These are phyloP conservation scores for Hypoxylon sp. DNA, from an alignment of 2,329 filamentous ascomycete genomes.

Conservation along the genomic window DNA sequence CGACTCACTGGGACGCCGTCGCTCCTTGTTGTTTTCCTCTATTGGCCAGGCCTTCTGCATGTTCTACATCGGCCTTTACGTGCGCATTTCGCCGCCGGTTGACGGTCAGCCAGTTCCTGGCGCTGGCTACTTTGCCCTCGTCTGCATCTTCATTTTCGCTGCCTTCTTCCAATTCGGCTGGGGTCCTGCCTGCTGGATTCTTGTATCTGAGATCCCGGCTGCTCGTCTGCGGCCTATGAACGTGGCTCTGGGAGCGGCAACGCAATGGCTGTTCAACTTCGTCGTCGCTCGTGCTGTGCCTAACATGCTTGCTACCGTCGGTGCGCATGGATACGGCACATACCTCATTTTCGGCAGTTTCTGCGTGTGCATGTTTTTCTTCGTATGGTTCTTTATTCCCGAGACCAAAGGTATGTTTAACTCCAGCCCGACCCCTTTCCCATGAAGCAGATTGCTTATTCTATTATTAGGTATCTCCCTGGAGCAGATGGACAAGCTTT, in stretches of 20 bases:
- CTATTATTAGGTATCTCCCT: constrained; percentile 67
- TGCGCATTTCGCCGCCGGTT: constrained; percentile 70
- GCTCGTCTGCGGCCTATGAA: constrained; percentile 66
- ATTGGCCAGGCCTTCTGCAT: constrained; percentile 73
- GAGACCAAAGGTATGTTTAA: constrained; percentile 54
- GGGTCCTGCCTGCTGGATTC: constrained; percentile 76
- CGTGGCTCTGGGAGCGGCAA: constrained; percentile 72
- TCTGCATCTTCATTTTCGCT: constrained; percentile 78
- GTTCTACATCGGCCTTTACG: constrained; percentile 77
- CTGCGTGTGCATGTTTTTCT: constrained; percentile 73
- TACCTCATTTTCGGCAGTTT: constrained; percentile 76
- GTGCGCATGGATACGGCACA: constrained; percentile 61
- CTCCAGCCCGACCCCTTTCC: background rate
- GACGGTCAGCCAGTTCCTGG: constrained; percentile 65
- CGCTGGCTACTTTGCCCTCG: constrained; percentile 75
- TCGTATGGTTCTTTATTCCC: constrained; percentile 71
- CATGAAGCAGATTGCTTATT: constrained; percentile 5
- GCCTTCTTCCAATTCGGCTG: constrained; percentile 76
- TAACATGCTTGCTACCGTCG: constrained; percentile 70
- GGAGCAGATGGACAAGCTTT: constrained; percentile 73
- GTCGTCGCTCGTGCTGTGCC: constrained; percentile 75
- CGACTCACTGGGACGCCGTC: constrained; percentile 71
- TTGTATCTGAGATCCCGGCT: constrained; percentile 76
- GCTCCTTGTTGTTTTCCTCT: constrained; percentile 70
- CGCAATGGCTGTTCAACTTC: constrained; percentile 77